Conservation (phyloP, 306 rosid species). For the Trifolium repens region DNA sequence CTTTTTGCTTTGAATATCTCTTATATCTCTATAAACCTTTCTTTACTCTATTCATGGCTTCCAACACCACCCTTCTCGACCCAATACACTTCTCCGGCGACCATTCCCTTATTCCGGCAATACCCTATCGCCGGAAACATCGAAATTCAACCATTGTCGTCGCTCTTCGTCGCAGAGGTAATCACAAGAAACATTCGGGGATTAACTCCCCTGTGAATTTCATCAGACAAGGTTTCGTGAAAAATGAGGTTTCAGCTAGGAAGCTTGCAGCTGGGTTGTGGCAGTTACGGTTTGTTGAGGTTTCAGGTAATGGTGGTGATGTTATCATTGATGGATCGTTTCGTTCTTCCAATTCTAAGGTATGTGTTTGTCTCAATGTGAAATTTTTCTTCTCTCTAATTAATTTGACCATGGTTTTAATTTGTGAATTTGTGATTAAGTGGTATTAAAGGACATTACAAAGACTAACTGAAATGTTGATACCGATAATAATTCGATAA, state of each 20-base stretch:
- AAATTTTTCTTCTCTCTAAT: background rate
- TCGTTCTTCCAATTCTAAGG: conserved; percentile 38
- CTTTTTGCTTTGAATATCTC: background rate
- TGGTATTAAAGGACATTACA: too few species aligned
- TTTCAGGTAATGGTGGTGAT: conserved; percentile 31
- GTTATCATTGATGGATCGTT: conserved; percentile 5
- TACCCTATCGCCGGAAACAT: conserved; percentile 38
- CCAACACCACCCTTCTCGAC: conserved; percentile 33
- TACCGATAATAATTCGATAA: background rate
- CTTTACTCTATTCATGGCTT: conserved; percentile 37
- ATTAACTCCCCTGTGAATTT: conserved; percentile 29
- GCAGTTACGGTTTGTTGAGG: conserved; percentile 46
- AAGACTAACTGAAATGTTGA: too few species aligned
- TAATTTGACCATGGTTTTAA: background rate
- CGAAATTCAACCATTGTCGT: background rate
- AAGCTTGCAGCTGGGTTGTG: conserved; percentile 72
- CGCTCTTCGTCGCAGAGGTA: conserved; percentile 19
- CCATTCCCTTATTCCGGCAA: conserved; percentile 23
- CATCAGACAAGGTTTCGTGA: background rate
- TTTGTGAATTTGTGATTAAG: background rate
- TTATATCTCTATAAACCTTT: conserved; percentile 3
- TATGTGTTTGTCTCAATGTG: background rate
- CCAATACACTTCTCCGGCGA: conserved; percentile 35
- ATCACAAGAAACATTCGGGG: conserved; percentile 12
- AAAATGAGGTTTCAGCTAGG: conserved; percentile 53